These are phyloP conservation scores for Raphanus raphanistrum DNA, from an alignment of 345 rosid species.

Conservation along the genomic window DNA sequence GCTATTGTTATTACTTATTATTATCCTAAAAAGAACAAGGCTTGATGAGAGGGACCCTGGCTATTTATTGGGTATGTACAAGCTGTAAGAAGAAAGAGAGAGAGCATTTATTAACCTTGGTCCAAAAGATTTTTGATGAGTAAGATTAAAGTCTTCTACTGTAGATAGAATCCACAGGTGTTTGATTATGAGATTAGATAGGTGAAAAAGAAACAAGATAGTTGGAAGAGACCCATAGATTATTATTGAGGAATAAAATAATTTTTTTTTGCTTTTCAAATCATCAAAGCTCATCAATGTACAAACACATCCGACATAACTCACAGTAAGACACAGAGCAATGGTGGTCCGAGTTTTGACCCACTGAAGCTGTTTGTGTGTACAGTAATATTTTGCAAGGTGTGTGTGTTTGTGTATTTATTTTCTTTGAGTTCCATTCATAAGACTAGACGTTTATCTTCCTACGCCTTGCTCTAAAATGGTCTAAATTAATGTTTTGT, in stretches of 20 bases:
- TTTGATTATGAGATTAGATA: constrained; percentile 16
- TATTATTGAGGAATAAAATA: constrained; percentile 13
- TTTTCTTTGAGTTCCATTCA: constrained; percentile 21
- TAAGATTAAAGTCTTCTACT: neutral
- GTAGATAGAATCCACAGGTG: constrained; percentile 19
- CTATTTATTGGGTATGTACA: constrained; percentile 35
- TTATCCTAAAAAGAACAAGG: constrained; percentile 32
- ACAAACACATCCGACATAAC: constrained; percentile 33
- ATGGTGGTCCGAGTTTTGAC: constrained; percentile 42
- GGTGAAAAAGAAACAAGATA: constrained; percentile 24
- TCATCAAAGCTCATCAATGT: constrained; percentile 28
- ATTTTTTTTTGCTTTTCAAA: neutral
- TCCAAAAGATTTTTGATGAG: constrained; percentile 26
- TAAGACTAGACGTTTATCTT: constrained; percentile 27
- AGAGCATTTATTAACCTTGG: constrained; percentile 29
- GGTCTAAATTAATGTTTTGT: constrained; percentile 34
- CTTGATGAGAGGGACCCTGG: constrained; percentile 34
- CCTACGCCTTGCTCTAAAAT: constrained; percentile 32
- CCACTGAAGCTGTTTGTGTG: constrained; percentile 31
- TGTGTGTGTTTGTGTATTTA: constrained; percentile 26
- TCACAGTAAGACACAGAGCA: constrained; percentile 38
- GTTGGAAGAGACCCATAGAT: constrained; percentile 33
- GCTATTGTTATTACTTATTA: constrained; percentile 22
- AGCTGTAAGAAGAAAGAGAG: constrained; percentile 28
- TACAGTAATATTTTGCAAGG: constrained; percentile 23